Evolutionary conservation across 2,329 filamentous ascomycete genomes (phyloP).

Genomic region (Fusarium coicis): DNA sequence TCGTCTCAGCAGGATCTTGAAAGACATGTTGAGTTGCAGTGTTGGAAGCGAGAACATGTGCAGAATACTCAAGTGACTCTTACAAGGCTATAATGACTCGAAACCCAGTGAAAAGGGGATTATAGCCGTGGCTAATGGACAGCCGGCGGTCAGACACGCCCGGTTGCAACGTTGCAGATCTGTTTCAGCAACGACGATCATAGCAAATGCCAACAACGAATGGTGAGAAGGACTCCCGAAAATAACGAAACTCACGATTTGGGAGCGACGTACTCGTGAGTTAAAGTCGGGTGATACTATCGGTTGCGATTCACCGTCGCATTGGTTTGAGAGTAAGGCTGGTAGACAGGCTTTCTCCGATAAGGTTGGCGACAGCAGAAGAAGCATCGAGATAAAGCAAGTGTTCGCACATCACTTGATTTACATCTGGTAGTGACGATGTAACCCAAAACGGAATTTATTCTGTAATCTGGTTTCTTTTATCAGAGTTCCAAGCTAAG

Average conservation of each 20-base stretch:
- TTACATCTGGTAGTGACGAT: not conserved
- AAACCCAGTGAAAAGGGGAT: no score
- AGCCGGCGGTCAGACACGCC: not conserved
- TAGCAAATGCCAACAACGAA: not conserved
- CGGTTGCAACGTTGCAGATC: constrained; percentile 16
- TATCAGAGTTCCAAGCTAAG: constrained; percentile 1
- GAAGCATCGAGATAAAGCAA: not conserved
- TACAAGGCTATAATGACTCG: not conserved
- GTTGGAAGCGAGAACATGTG: not conserved
- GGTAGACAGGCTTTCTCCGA: not conserved
- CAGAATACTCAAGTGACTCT: constrained; percentile 14
- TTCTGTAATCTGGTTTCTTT: not conserved
- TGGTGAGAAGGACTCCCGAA: no score
- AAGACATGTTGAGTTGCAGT: not conserved
- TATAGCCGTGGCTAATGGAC: not conserved
- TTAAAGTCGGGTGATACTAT: not conserved
- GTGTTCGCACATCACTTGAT: constrained; percentile 6
- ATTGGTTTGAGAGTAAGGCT: not conserved
- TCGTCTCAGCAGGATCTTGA: constrained; percentile 7
- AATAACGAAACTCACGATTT: not conserved
- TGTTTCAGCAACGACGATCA: not conserved
- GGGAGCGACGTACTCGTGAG: rapidly evolving
- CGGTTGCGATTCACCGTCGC: not conserved
- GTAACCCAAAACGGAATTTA: not conserved
- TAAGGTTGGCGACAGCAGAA: not conserved